phyloP scores from a whole-genome alignment of 2,329 filamentous ascomycete species.

The Scolecobasidium constrictum region DNA sequence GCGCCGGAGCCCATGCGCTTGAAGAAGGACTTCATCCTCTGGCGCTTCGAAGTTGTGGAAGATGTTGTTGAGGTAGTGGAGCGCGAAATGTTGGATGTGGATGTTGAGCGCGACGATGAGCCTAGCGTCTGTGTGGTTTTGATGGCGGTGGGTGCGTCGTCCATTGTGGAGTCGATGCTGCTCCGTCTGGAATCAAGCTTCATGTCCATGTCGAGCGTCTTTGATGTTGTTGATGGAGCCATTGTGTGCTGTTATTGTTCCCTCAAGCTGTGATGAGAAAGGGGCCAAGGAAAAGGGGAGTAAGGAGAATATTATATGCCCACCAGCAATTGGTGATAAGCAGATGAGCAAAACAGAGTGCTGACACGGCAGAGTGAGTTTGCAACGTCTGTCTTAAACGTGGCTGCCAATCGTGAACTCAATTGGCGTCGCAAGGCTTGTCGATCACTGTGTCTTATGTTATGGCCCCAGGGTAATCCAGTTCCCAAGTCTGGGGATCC shows the following conservation, averaged over 20 bases:
- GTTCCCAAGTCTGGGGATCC: not conserved
- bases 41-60: not conserved
- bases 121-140: not conserved
- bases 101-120: too few species aligned
- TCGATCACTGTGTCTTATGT: too few species aligned
- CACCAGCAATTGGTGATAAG: not conserved
- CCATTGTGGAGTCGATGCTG: not conserved
- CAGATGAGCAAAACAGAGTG: not conserved
- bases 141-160: not conserved
- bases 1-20: not conserved
- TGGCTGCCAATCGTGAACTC: not conserved
- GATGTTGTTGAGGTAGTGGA: not conserved
- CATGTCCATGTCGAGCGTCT: not conserved
- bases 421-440: too few species aligned
- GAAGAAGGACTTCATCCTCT: not conserved
- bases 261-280: too few species aligned
- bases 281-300: too few species aligned
- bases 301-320: too few species aligned
- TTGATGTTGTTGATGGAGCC: too few species aligned
- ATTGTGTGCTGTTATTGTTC: too few species aligned
- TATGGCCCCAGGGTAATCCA: too few species aligned
- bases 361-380: not conserved
- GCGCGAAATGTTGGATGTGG: not conserved
- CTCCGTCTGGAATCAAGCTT: not conserved
- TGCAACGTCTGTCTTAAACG: not conserved